Base-by-base conservation (phyloP, 192 early-diverging fungal species). In the Gaertneriomyces semiglobifer region DNA sequence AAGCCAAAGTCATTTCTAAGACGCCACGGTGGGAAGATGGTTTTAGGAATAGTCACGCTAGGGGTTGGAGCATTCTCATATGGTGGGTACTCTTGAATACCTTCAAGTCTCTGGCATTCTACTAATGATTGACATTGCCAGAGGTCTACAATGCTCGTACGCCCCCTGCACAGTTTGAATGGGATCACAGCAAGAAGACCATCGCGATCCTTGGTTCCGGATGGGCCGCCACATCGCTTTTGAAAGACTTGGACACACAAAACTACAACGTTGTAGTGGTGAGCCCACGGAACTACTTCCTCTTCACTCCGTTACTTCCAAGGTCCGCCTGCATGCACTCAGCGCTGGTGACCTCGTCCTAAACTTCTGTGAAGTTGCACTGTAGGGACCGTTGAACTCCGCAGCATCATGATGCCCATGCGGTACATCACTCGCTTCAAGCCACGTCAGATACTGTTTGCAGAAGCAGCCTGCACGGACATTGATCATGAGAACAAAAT, bases 401-500 rank as follows among this genome's bases (percentile, higher is more conserved):
- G 92, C 25, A 89, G 87, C 39, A 89, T 96, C 74, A 89, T 94
- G 79, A 86, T 90, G 74, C 92, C 92, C 7, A 82, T 93, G 54
- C 89, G 92, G 16, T 91, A 86, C 80, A 78, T 97, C 56, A 91
- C 88, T 56, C 85, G 92, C 19, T 89, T 90, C 81, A 97, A 97
- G 82, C 79, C 76, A 47, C 84, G 92, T 45, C 87, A 87, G 64
- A 86, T 94, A 71, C 84, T 81, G 76, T 92, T 95, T 66, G 87
- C 90, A 62, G 95, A 97, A 74, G 93, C 89, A 64, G 90, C 88
- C 63, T 94, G 92, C 82, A 93, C 84, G 6, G 81, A 89, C n/a
- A 92, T 97, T 65, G 90, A 97, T 58, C 86, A 86, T 6, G 84
- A 83, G 19, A 81, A 79, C 48, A 92, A 94, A 79, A 79, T 77